Base-by-base conservation (phyloP, 2,329 filamentous ascomycete genomes). In the Talaromyces sp. region DNA sequence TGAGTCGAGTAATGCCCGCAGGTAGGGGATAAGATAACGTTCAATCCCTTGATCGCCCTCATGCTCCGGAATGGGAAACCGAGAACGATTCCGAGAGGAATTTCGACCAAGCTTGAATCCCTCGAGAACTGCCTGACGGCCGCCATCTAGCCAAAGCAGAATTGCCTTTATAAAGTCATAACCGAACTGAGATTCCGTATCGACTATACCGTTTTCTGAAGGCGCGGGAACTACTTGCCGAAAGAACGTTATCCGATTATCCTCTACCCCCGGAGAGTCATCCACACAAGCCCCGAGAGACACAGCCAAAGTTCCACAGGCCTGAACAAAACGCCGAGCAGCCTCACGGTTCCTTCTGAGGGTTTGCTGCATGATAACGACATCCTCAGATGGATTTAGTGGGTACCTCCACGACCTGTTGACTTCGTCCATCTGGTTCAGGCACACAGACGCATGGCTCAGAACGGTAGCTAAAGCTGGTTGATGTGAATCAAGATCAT, bases 141-240 rank as follows among this genome's bases (percentile, higher is more conserved):
- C 87, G 39, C 85, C 86, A 63, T 87, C 84, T 2, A 89, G 75
- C 85, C 86, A 89, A 1, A 89, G 77, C 2, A 87, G 71, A 50
- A 89, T 87, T 1, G 87, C 86, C 71, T 86, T 87, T 31, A 89
- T 69, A 69, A 89, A 89, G 68, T 89, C 87, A 69, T 88, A 88
- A n/a, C 81, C 81, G 71, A 89, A 89, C 15, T 83, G 82, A 52
- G 85, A 81, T 22, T 80, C 76, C 8, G 69, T 68, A 13, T 78
- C 70, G 22, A 80, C 70, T 39, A 72, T 61, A 64, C 73, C 71
- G 69, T 82, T 73, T 71, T 85, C 78, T 25, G 78, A 74, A 56
- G 80, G 74, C 0, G 83, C 81, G 19, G 81, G 81, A 49, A 74
- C 75, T 31, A 87, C 82, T 22, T 79, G 76, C n/a, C 78, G 72